phyloP scores from a whole-genome alignment of 2,329 filamentous ascomycete genomes.

The Cytospora schulzeri region DNA sequence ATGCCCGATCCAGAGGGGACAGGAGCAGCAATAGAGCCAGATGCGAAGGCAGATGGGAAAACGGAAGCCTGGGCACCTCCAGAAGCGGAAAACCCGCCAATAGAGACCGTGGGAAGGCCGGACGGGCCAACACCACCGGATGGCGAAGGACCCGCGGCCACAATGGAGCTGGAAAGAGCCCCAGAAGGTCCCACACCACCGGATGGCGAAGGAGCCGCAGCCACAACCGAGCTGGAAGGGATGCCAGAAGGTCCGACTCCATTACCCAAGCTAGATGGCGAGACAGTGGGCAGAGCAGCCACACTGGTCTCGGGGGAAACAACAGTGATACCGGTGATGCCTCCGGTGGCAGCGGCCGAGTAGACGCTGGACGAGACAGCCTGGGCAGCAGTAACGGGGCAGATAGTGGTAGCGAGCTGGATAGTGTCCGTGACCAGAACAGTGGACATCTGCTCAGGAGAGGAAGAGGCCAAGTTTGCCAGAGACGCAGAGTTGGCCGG shows the following conservation, averaged over 20 bases:
- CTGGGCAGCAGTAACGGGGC: slow-evolving; percentile 16
- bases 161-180: too few species aligned
- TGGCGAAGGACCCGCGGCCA: too few species aligned
- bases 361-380: slow-evolving; percentile 11
- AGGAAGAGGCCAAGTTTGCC: slow-evolving; percentile 14
- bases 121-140: background rate
- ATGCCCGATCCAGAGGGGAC: slow-evolving; percentile 11
- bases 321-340: slow-evolving; percentile 5
- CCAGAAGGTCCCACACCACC: too few species aligned
- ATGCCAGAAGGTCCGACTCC: too few species aligned
- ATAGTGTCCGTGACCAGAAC: slow-evolving; percentile 22
- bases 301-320: background rate
- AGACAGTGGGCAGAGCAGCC: slow-evolving; percentile 4
- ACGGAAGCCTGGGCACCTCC: background rate
- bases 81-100: background rate
- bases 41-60: background rate
- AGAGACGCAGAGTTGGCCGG: slow-evolving; percentile 22
- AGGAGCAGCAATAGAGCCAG: slow-evolving; percentile 6
- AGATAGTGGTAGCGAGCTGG: slow-evolving; percentile 19
- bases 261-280: background rate
- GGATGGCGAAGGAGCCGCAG: too few species aligned
- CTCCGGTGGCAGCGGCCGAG: slow-evolving; percentile 16
- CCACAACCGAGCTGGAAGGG: too few species aligned
- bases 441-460: slow-evolving; percentile 15
- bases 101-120: background rate